These are phyloP conservation scores for Suillus brevipes DNA, from an alignment of 768 basidiomycete genomes.

Conservation along the genomic window DNA sequence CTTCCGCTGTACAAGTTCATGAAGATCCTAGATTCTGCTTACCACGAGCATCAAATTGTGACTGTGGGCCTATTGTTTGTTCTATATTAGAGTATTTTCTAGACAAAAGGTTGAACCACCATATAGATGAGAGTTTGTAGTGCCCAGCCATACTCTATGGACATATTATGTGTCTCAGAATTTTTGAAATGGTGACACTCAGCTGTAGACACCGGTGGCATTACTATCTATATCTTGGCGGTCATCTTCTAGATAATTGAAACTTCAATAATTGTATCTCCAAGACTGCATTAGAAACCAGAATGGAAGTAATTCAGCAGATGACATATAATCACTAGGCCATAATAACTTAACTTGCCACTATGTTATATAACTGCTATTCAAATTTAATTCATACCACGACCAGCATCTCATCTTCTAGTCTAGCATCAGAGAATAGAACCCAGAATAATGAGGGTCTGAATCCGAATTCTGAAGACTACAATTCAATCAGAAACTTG, in stretches of 20 bases:
- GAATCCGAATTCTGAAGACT: not conserved
- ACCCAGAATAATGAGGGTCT: not conserved
- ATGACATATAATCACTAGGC: not conserved
- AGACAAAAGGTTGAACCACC: not conserved
- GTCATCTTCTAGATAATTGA: too few species aligned
- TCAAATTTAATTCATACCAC: not conserved
- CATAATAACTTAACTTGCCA: not conserved
- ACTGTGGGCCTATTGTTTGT: slow-evolving; percentile 14
- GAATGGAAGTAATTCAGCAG: not conserved
- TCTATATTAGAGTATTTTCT: slow-evolving; percentile 4
- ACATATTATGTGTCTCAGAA: too few species aligned
- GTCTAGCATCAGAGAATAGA: too few species aligned
- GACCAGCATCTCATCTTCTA: not conserved
- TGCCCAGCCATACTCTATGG: not conserved
- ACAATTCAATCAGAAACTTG: not conserved
- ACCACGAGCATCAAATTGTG: not conserved
- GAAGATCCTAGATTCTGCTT: not conserved
- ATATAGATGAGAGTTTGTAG: not conserved
- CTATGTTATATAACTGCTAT: not conserved
- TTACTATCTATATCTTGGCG: too few species aligned
- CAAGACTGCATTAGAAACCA: not conserved
- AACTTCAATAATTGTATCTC: not conserved
- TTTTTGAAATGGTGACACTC: too few species aligned
- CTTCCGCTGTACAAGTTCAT: not conserved
- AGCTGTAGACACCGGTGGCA: too few species aligned